These are phyloP conservation scores for Thermothielavioides terrestris DNA, from an alignment of 495 filamentous ascomycete genomes.

Conservation along the genomic window DNA sequence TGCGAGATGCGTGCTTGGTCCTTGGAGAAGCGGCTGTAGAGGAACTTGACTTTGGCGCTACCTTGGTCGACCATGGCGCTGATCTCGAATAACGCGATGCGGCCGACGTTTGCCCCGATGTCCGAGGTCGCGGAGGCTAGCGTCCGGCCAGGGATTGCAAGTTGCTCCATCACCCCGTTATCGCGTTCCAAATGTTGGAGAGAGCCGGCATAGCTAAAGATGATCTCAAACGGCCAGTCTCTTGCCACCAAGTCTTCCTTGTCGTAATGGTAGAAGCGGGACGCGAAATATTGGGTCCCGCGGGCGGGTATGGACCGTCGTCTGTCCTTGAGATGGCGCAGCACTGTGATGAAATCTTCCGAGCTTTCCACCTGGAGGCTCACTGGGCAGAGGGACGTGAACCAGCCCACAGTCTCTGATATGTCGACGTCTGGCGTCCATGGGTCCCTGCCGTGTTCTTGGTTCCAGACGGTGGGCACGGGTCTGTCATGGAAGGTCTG, in stretches of 20 bases:
- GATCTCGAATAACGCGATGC: slow-evolving; percentile 60
- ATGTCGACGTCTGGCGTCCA: slow-evolving; percentile 32
- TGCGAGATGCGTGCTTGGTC: slow-evolving; percentile 47
- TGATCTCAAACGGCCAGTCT: slow-evolving; percentile 58
- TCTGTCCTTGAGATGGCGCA: slow-evolving; percentile 35
- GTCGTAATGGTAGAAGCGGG: slow-evolving; percentile 40
- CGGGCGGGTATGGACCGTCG: slow-evolving; percentile 25
- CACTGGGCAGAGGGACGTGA: slow-evolving; percentile 38
- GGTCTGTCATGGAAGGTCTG: slow-evolving; percentile 45
- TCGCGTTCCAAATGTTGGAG: slow-evolving; percentile 54
- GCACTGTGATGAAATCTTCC: slow-evolving; percentile 34
- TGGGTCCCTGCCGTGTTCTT: slow-evolving; percentile 38
- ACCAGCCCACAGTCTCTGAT: slow-evolving; percentile 43
- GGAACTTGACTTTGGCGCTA: slow-evolving; percentile 53
- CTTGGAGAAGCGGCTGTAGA: slow-evolving; percentile 52
- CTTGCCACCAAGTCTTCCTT: slow-evolving; percentile 37
- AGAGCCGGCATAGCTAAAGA: slow-evolving; percentile 61
- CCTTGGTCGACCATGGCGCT: slow-evolving; percentile 50
- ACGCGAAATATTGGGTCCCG: slow-evolving; percentile 27
- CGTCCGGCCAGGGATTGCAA: slow-evolving; percentile 33
- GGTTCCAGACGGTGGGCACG: slow-evolving; percentile 46
- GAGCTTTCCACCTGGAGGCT: slow-evolving; percentile 23
- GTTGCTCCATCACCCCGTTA: slow-evolving; percentile 52
- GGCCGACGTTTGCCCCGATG: slow-evolving; percentile 44
- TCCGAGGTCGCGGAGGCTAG: slow-evolving; percentile 44